A percentile compares a stretch with the other conserved stretches of the same genome.
Evolutionary conservation across 2,329 filamentous ascomycete genomes (phyloP).

Genomic region (Rhynchosporium secalis): DNA sequence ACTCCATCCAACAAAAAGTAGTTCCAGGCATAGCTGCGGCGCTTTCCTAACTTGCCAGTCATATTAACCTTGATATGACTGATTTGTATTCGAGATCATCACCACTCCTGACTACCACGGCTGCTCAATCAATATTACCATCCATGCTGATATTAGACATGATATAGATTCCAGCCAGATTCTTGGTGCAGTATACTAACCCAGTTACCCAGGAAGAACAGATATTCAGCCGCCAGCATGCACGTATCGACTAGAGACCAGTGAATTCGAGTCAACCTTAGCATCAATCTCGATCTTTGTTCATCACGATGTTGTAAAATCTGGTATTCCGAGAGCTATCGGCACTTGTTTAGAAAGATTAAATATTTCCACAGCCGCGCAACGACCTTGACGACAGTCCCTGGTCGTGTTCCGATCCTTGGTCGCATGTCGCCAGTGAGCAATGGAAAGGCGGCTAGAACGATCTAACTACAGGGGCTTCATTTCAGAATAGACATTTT

Average conservation of each 20-base stretch:
- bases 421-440: not conserved
- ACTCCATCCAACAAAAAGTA: not conserved
- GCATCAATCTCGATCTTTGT: not conserved
- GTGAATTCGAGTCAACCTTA: not conserved
- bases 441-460: not conserved
- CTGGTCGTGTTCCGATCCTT: not conserved
- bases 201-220: not conserved
- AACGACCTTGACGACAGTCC: constrained; percentile 2
- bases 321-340: not conserved
- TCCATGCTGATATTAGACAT: constrained; percentile 6
- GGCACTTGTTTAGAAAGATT: not conserved
- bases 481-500: not conserved
- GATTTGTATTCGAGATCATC: constrained; percentile 7
- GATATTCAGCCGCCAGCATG: not conserved
- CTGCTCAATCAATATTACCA: constrained; percentile 14
- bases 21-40: not conserved
- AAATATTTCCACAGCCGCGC: not conserved
- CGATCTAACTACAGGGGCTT: not conserved
- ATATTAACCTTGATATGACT: constrained; percentile 4
- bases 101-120: constrained; percentile 5
- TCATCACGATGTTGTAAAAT: not conserved
- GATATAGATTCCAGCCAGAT: not conserved
- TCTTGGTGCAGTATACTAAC: not conserved
- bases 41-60: not conserved
- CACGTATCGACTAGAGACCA: not conserved